phyloP scores from a whole-genome alignment of 2,329 filamentous ascomycete genomes.

The Macroventuria anomochaeta region DNA sequence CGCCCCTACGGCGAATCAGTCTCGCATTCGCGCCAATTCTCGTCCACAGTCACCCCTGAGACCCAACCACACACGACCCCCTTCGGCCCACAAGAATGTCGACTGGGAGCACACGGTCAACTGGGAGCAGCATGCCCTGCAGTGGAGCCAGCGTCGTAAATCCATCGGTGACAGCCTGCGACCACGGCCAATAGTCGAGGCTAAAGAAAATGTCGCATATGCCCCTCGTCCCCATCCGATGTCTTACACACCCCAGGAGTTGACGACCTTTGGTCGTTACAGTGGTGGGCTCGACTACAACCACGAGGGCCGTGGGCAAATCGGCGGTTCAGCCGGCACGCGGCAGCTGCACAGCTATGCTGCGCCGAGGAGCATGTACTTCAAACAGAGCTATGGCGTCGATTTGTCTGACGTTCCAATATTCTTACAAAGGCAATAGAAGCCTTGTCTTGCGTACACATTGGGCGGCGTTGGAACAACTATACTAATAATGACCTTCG shows the following conservation, averaged over 20 bases:
- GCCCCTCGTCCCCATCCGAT: constrained; percentile 1
- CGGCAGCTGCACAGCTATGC: constrained; percentile 40
- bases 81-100: constrained; percentile 20
- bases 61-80: constrained; percentile 14
- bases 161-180: constrained; percentile 38
- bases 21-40: constrained; percentile 8
- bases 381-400: constrained; percentile 38
- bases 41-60: constrained; percentile 11
- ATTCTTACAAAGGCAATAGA: constrained; percentile 28
- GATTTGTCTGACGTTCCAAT: constrained; percentile 45
- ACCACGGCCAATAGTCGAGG: constrained; percentile 9
- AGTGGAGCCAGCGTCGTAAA: constrained; percentile 41
- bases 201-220: constrained; percentile 11
- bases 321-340: constrained; percentile 48
- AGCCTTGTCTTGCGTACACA: not conserved
- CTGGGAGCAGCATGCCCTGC: constrained; percentile 37
- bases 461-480: not conserved
- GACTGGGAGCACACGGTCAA: constrained; percentile 22
- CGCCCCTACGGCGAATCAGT: constrained; percentile 5
- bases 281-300: constrained; percentile 46
- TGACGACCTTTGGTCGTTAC: constrained; percentile 39
- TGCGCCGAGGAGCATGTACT: constrained; percentile 40
- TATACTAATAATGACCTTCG: constrained; percentile 10
- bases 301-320: constrained; percentile 41
- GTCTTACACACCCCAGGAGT: constrained; percentile 10